Percentiles rank a stretch among this genome's conserved stretches.
Conservation (phyloP, 176 grass and related monocot species). For the Coix lacrymajobi region DNA sequence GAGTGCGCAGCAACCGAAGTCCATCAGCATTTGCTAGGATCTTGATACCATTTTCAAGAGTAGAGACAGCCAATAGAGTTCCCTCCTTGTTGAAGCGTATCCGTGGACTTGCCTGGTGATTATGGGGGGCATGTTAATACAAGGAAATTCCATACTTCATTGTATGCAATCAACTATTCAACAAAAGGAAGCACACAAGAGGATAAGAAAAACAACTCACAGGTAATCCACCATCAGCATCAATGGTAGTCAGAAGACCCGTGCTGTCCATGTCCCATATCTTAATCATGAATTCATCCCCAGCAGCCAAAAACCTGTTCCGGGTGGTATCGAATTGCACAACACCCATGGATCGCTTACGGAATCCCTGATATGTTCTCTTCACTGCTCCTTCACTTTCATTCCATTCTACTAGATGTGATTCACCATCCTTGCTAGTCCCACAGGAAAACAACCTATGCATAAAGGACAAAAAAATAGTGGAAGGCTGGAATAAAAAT, state of each 20-base stretch:
- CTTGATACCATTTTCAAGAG: conserved; percentile 89
- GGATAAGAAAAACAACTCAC: conserved; percentile 31
- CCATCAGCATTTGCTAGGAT: conserved; percentile 94
- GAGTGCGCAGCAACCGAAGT: conserved; percentile 61
- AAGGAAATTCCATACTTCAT: background rate
- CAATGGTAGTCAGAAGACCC: conserved; percentile 86
- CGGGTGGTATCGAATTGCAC: conserved; percentile 97
- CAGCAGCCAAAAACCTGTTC: conserved; percentile 88
- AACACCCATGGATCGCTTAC: conserved; percentile 85
- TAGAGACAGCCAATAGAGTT: conserved; percentile 84
- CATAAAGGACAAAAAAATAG: background rate
- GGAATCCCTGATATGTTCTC: conserved; percentile 94
- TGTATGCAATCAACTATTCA: conserved; percentile 5
- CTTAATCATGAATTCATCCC: conserved; percentile 95
- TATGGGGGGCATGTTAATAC: conserved; percentile 10
- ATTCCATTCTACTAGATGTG: conserved; percentile 98
- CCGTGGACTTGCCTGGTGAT: conserved; percentile 72
- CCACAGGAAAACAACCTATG: conserved; percentile 97
- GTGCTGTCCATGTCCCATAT: conserved; percentile 99
- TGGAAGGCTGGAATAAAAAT: background rate
- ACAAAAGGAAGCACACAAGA: conserved; percentile 2
- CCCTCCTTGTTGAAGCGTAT: conserved; percentile 98
- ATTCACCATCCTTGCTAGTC: conserved; percentile 99
- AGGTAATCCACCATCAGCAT: conserved; percentile 86
- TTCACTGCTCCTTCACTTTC: conserved; percentile 97